These are phyloP conservation scores for Coemansia asiatica DNA, from an alignment of 192 early-diverging fungal species.

Conservation along the genomic window DNA sequence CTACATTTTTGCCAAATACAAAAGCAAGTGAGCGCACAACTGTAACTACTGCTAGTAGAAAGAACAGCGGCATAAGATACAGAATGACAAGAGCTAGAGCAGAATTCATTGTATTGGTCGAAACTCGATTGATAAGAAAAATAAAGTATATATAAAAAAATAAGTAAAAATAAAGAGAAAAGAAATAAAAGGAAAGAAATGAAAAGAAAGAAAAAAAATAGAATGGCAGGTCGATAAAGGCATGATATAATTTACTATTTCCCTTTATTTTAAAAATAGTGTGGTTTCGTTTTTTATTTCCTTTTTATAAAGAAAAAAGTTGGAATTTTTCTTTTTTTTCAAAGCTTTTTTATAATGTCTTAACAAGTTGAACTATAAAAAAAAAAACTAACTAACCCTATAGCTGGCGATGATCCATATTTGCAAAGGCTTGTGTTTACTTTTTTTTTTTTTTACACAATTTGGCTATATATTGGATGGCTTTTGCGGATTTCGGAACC, in stretches of 20 bases:
- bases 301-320: too few species aligned
- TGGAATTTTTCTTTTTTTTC: too few species aligned
- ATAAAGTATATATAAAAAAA: background rate
- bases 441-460: too few species aligned
- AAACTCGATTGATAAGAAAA: background rate
- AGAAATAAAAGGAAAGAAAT: constrained; percentile 42
- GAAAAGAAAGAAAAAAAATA: constrained; percentile 58
- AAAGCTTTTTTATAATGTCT: too few species aligned
- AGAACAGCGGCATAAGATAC: background rate
- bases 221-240: constrained; percentile 60
- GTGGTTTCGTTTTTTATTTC: too few species aligned
- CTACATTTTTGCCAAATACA: background rate
- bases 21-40: background rate
- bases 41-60: background rate
- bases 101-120: background rate
- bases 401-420: too few species aligned
- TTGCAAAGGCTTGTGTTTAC: too few species aligned
- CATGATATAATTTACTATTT: constrained; percentile 72
- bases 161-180: background rate
- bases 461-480: too few species aligned
- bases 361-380: too few species aligned
- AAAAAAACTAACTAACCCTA: too few species aligned
- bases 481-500: too few species aligned
- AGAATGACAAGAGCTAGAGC: background rate
- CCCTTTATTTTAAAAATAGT: too few species aligned